Base-by-base conservation (phyloP, 129 eudicot species). In the Apium graveolens region DNA sequence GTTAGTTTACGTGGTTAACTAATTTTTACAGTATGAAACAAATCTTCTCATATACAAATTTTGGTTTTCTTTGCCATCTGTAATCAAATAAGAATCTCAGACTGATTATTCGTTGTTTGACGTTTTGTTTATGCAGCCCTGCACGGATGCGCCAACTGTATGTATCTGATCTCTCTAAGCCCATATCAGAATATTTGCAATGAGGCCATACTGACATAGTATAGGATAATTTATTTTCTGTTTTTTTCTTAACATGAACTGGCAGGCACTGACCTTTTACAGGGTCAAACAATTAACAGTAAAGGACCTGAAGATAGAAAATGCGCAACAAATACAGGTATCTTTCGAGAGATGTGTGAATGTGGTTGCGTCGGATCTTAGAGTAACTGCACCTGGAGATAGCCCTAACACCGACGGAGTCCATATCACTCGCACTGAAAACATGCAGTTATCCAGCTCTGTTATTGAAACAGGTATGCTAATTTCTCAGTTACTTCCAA, bases 391-490 rank as follows among this genome's bases (percentile, higher is more conserved):
- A 46, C 96, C 98, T 0, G 87, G 43, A 65, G 79, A 84, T 27
- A 91, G 98, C 78, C 98, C 98, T 60, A 91, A 94, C 74, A 94
- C 98, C 2, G 97, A 94, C 60, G 98, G 98, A 82, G 85, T 94
- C 57, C 98, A 94, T 85, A 84, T 94, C 72, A 80, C 93, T 0
- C 66, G 57, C 75, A 91, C 96, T 21, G 81, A 90, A 69, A 86
- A 90, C 55, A 90, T 94, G 80, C 80, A 76, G 21, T 80, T 94
- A 55, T 84, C 86, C 3, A 75, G 49, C 77, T 79, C 80, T 21
- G 37, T 31, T 43, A 88, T 94, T 37, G 87, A 85, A 76, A 94
- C 98, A 81, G 98, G 98, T 91, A 11, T 5, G 9, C 8, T 66
- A n/a, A n/a, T n/a, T 66, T 66, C 34, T 14, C 72, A 1, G 4